Percentiles rank a stretch among this genome's conserved stretches.
Evolutionary conservation across 2,329 filamentous ascomycete genomes (phyloP).

Genomic region (Penicillium polonicum): DNA sequence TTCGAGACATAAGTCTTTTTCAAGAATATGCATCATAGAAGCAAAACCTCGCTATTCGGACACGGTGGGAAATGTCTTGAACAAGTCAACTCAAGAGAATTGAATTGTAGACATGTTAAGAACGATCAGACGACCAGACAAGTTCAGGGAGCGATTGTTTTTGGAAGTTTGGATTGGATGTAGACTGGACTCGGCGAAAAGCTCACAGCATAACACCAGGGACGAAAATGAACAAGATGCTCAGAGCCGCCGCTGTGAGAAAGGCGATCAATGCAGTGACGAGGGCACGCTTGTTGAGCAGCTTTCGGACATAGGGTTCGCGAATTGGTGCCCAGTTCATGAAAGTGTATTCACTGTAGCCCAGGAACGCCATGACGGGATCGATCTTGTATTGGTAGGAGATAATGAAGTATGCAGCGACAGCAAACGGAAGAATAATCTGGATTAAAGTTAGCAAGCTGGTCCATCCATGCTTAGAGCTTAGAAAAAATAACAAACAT

Average conservation of each 20-base stretch:
- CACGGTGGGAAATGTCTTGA: constrained; percentile 8
- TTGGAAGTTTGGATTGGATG: background rate
- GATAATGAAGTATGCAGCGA: constrained; percentile 83
- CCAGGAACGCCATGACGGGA: constrained; percentile 82
- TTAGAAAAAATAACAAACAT: constrained; percentile 41
- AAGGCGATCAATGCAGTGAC: constrained; percentile 76
- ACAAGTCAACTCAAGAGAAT: constrained; percentile 1
- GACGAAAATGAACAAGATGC: constrained; percentile 89
- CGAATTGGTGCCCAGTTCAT: constrained; percentile 85
- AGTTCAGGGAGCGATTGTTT: background rate
- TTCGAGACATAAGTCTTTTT: background rate
- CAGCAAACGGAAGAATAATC: constrained; percentile 84
- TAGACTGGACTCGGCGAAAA: background rate
- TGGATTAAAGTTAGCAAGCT: constrained; percentile 34
- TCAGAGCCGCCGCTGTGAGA: constrained; percentile 76
- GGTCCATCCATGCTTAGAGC: constrained; percentile 10
- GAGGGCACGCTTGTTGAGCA: constrained; percentile 77
- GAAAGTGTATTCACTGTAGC: constrained; percentile 93
- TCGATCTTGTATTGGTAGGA: constrained; percentile 97
- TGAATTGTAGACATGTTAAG: background rate
- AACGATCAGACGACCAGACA: background rate
- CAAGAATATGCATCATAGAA: constrained; percentile 21
- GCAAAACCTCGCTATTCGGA: constrained; percentile 14
- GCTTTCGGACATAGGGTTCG: constrained; percentile 84
- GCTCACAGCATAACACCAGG: constrained; percentile 64